Conservation (phyloP, 768 basidiomycete genomes). For the Lactifluus echinatus region DNA sequence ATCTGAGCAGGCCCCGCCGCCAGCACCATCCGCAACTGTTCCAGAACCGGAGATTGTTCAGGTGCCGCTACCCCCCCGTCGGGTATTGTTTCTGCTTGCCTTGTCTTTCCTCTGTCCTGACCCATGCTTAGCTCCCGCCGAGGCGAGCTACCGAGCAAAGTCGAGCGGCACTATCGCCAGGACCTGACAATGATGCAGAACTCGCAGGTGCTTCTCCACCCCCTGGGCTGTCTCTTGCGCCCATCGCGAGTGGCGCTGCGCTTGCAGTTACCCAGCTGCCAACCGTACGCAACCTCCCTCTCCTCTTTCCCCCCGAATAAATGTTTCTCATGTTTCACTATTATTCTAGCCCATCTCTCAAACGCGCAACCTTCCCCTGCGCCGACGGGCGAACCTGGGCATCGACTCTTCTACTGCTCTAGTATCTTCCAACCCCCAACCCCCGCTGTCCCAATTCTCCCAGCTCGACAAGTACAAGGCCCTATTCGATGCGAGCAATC, state of each 20-base stretch:
- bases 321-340: not conserved
- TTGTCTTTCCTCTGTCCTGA: not conserved
- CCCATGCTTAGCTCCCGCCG: conserved; percentile 7
- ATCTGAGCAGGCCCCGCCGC: not conserved
- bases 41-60: not conserved
- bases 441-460: not conserved
- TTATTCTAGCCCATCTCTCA: conserved; percentile 14
- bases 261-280: conserved; percentile 6
- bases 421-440: not conserved
- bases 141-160: conserved; percentile 1
- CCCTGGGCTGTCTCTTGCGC: not conserved
- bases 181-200: not conserved
- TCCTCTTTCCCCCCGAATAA: too few relatives aligned
- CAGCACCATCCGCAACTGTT: not conserved
- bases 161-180: not conserved
- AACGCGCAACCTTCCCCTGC: conserved; percentile 8
- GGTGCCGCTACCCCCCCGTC: not conserved
- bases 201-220: not conserved
- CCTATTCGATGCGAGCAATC: conserved; percentile 19
- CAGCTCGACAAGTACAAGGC: conserved; percentile 19
- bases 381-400: conserved; percentile 7
- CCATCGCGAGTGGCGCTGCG: not conserved
- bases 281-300: not conserved
- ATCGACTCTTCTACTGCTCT: not conserved
- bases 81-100: not conserved